phyloP scores from a whole-genome alignment of 2,329 filamentous ascomycete genomes.

The Ustilaginoidea virens region DNA sequence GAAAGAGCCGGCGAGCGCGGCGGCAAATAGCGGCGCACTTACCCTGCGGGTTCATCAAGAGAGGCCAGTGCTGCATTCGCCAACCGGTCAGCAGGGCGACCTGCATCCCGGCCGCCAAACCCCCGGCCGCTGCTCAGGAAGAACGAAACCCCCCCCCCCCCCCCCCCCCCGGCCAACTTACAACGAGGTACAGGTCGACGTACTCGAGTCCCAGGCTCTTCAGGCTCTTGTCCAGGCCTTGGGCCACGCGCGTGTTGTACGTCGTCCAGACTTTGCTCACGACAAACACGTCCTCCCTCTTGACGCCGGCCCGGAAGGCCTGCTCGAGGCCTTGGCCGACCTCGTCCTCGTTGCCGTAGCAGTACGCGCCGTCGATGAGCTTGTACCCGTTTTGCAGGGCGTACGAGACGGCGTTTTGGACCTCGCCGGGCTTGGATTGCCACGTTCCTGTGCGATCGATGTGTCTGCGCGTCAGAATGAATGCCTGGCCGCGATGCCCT shows the following conservation, averaged over 20 bases:
- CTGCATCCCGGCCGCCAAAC: too few relatives aligned
- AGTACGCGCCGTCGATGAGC: slow-evolving; percentile 58
- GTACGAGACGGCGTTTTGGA: slow-evolving; percentile 39
- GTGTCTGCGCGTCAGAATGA: too few relatives aligned
- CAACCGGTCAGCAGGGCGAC: too few relatives aligned
- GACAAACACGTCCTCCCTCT: slow-evolving; percentile 68
- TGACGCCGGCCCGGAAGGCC: slow-evolving; percentile 53
- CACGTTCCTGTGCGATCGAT: slow-evolving; percentile 43
- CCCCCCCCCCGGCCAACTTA: too few relatives aligned
- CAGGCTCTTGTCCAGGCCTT: slow-evolving; percentile 58
- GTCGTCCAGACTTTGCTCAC: slow-evolving; percentile 79
- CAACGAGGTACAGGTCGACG: slow-evolving; percentile 63
- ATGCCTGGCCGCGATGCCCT: too few relatives aligned
- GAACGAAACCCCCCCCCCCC: too few relatives aligned
- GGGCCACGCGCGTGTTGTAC: slow-evolving; percentile 54
- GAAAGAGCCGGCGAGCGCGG: too few relatives aligned
- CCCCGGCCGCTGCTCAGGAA: too few relatives aligned
- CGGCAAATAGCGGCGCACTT: too few relatives aligned
- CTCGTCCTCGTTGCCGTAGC: slow-evolving; percentile 70
- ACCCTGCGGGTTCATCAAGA: slow-evolving; percentile 67
- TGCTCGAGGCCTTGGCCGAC: slow-evolving; percentile 65
- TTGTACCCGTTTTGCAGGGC: slow-evolving; percentile 42
- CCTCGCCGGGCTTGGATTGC: slow-evolving; percentile 44
- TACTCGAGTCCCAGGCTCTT: slow-evolving; percentile 63
- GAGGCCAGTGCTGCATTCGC: slow-evolving; percentile 54